phyloP scores from a whole-genome alignment of 73 alveolate species.

The Uronychia binucleata region DNA sequence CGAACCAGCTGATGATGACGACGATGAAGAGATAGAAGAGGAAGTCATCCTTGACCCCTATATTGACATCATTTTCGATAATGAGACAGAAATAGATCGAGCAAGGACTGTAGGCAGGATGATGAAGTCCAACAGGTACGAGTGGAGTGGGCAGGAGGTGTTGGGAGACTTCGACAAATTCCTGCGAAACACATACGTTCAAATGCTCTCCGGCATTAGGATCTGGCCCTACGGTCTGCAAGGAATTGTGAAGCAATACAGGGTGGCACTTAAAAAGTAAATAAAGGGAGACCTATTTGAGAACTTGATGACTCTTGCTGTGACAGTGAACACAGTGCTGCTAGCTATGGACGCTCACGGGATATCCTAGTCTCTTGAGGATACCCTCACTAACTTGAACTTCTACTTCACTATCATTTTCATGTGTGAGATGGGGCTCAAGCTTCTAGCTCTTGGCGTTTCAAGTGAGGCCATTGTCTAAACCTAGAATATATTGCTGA shows the following conservation, averaged over 20 bases:
- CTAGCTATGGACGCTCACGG: constrained; percentile 80
- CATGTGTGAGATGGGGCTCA: constrained; percentile 82
- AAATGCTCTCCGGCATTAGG: constrained; percentile 24
- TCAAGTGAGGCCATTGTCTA: neutral
- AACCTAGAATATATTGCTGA: constrained; percentile 63
- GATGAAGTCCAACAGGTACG: constrained; percentile 1
- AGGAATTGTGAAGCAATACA: constrained; percentile 18
- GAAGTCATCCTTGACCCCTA: constrained; percentile 6
- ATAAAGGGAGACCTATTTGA: constrained; percentile 38
- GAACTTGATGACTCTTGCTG: constrained; percentile 66
- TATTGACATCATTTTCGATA: constrained; percentile 10
- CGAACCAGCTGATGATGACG: neutral
- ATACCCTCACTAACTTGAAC: constrained; percentile 46
- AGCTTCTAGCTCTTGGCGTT: constrained; percentile 80
- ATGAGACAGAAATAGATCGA: neutral
- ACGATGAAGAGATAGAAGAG: constrained; percentile 1
- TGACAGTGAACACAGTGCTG: constrained; percentile 69
- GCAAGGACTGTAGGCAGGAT: neutral
- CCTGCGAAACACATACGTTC: constrained; percentile 7
- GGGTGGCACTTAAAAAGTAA: constrained; percentile 9
- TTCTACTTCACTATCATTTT: constrained; percentile 75
- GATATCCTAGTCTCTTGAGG: constrained; percentile 20
- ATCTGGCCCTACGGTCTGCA: constrained; percentile 52
- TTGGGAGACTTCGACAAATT: constrained; percentile 21
- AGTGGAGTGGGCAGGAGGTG: constrained; percentile 39